phyloP scores from a whole-genome alignment of 2,329 filamentous ascomycete genomes.

The Hypomyces perniciosus region DNA sequence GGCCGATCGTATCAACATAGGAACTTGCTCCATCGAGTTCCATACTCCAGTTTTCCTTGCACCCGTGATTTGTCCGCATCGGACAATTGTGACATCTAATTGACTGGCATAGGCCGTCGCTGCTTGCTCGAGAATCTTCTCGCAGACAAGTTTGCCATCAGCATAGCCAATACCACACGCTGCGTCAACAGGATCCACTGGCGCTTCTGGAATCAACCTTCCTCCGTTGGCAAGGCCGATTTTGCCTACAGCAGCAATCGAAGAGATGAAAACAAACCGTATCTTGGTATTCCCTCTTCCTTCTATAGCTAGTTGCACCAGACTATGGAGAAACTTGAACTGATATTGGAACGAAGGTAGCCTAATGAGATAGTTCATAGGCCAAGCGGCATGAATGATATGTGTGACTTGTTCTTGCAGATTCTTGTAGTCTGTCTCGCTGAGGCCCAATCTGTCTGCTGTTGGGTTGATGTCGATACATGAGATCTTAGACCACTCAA shows the following conservation, averaged over 20 bases:
- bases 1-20: conserved; percentile 16
- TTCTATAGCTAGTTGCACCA: conserved; percentile 14
- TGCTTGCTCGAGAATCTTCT: conserved; percentile 17
- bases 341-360: conserved; percentile 17
- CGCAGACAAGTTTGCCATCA: conserved; percentile 19
- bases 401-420: conserved; percentile 16
- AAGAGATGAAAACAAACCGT: conserved; percentile 25
- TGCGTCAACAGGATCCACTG: conserved; percentile 11
- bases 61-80: conserved; percentile 19
- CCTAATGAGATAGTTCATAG: conserved; percentile 20
- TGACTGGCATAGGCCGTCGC: conserved; percentile 3
- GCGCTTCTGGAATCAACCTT: conserved; percentile 12
- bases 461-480: conserved; percentile 15
- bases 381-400: conserved; percentile 20
- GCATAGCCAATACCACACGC: conserved; percentile 19
- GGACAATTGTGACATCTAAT: conserved; percentile 15
- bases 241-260: conserved; percentile 23
- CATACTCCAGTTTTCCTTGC: conserved; percentile 13
- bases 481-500: conserved; percentile 14
- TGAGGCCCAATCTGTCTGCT: conserved; percentile 13
- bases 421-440: conserved; percentile 7
- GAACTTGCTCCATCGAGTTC: conserved; percentile 18
- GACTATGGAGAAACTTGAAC: conserved; percentile 16
- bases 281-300: conserved; percentile 13
- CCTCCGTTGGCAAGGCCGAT: conserved; percentile 8